Conservation (phyloP, 768 basidiomycete genomes). For the Amanita muscaria region DNA sequence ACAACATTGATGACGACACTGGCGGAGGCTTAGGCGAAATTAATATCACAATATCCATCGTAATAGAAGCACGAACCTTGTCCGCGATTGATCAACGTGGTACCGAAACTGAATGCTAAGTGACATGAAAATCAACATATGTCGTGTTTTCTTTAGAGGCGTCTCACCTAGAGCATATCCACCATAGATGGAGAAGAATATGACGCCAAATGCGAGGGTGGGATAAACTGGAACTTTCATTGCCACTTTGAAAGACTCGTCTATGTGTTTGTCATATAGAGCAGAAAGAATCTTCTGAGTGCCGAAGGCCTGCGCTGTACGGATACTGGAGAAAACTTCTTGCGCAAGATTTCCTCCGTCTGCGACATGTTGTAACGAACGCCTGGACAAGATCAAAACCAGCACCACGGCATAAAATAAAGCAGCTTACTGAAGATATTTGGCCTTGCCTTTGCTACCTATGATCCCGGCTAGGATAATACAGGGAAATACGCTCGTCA, state of each 20-base stretch:
- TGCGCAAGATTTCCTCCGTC: slow-evolving; percentile 80
- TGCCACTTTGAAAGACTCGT: slow-evolving; percentile 42
- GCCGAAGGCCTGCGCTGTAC: slow-evolving; percentile 91
- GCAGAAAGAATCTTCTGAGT: slow-evolving; percentile 54
- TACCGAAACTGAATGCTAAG: slow-evolving; percentile 84
- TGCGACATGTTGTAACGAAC: slow-evolving; percentile 68
- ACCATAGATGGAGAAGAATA: slow-evolving; percentile 80
- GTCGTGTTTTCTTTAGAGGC: slow-evolving; percentile 12
- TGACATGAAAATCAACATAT: slow-evolving; percentile 4
- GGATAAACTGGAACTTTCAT: slow-evolving; percentile 50
- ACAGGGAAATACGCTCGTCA: slow-evolving; percentile 77
- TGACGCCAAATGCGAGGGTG: slow-evolving; percentile 53
- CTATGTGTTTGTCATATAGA: slow-evolving; percentile 60
- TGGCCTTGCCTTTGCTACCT: slow-evolving; percentile 61
- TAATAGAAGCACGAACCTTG: slow-evolving; percentile 34
- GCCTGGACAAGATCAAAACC: slow-evolving; percentile 23
- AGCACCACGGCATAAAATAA: background rate
- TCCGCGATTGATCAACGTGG: slow-evolving; percentile 64
- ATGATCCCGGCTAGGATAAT: slow-evolving; percentile 64
- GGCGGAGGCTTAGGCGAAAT: slow-evolving; percentile 36
- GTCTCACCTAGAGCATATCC: slow-evolving; percentile 62
- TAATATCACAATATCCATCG: background rate
- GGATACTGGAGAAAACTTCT: slow-evolving; percentile 84
- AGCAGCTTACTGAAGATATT: slow-evolving; percentile 46
- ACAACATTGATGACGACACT: slow-evolving; percentile 81